Base-by-base conservation (phyloP, 352 stramenopile genomes). In the Plasmopara viticola region DNA sequence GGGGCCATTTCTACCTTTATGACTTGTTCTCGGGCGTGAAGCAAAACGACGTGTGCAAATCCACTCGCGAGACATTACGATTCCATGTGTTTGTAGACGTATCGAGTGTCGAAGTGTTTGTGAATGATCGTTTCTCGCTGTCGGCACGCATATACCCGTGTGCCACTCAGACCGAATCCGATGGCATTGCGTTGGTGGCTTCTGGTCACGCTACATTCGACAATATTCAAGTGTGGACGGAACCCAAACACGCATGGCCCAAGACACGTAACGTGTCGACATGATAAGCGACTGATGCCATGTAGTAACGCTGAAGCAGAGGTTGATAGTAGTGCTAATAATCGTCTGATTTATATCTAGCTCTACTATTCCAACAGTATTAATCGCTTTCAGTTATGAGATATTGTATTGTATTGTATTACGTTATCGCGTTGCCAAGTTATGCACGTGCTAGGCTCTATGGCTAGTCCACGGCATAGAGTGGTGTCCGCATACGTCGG, bases 1-100 rank as follows among this genome's bases (percentile, higher is more conserved):
- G 74, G 59, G 69, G 71, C 25, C 40, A 79, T 62, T 86, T 86
- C 58, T 71, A 84, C 57, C 62, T 82, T 43, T 84, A 81, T 60
- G 70, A 81, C 51, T 31, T 70, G 15, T 74, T 77, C 29, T n/a
- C 35, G 35, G 14, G 14, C 14, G 35, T 12, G 5, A 12, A 41
- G 14, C 35, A 41, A 17, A 41, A 28, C 8, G 53, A 63, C 41
- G 42, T 63, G 44, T 86, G 72, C 50, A 56, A 68, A 42, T 49
- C 66, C 13, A 53, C 48, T 20, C 66, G 64, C 18, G 75, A 86
- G 60, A 74, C 58, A 46, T 57, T 86, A 41, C 66, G 47, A 28
- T 83, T 87, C 61, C 70, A 66, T 57, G 53, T 87, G 41, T 87
- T 81, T 50, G 76, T 84, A 34, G 76, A 87, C 56, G 76, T 87